Evolutionary conservation across 2,329 filamentous ascomycete species (phyloP).

Genomic region (Cercospora sp.): DNA sequence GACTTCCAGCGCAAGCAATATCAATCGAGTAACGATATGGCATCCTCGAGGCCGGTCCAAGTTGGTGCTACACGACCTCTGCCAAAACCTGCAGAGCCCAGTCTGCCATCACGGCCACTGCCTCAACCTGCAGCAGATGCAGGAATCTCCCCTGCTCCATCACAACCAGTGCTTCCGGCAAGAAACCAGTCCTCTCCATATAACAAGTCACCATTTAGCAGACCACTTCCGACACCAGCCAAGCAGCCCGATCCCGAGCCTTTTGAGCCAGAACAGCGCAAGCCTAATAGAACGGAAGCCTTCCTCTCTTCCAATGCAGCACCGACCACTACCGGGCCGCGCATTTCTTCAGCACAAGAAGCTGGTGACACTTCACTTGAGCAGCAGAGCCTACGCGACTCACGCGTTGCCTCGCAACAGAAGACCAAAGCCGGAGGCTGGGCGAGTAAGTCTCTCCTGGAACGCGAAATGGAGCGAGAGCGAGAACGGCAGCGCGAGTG

Average conservation of each 20-base stretch:
- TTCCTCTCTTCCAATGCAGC: slow-evolving; percentile 59
- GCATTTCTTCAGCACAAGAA: slow-evolving; percentile 52
- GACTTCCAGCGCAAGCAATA: slow-evolving; percentile 63
- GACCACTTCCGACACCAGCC: slow-evolving; percentile 33
- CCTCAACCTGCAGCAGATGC: slow-evolving; percentile 25
- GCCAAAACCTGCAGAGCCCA: slow-evolving; percentile 20
- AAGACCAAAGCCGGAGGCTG: slow-evolving; percentile 64
- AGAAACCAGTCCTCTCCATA: slow-evolving; percentile 53
- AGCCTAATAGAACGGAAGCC: slow-evolving; percentile 56
- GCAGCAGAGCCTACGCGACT: slow-evolving; percentile 62
- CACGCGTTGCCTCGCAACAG: slow-evolving; percentile 59
- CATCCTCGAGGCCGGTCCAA: slow-evolving; percentile 38
- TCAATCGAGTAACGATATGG: slow-evolving; percentile 43
- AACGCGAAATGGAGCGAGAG: slow-evolving; percentile 80
- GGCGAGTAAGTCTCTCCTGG: slow-evolving; percentile 69
- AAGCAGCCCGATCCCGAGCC: slow-evolving; percentile 23
- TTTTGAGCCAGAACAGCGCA: slow-evolving; percentile 28
- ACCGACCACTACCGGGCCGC: slow-evolving; percentile 46
- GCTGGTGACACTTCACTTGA: slow-evolving; percentile 38
- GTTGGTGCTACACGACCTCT: slow-evolving; percentile 41
- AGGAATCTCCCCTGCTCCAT: slow-evolving; percentile 18
- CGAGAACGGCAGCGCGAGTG: slow-evolving; percentile 75
- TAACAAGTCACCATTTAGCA: slow-evolving; percentile 25
- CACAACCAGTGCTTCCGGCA: slow-evolving; percentile 38
- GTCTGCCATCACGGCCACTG: slow-evolving; percentile 27